Base-by-base conservation (phyloP, 148 eudicot genomes). In the Silene latifolia region DNA sequence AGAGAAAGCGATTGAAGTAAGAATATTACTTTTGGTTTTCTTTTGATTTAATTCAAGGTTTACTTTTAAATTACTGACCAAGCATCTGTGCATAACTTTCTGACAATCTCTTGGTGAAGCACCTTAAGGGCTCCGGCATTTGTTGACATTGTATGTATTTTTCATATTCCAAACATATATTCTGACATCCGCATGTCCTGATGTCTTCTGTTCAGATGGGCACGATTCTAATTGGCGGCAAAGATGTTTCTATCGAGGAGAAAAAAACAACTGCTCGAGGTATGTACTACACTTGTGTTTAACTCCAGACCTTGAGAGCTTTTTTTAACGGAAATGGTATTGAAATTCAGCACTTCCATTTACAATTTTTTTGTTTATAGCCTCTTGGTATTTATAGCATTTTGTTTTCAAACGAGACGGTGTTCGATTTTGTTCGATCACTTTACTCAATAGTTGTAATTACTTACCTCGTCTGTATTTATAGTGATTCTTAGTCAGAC, bases 1-100 rank as follows among this genome's bases (percentile, higher is more conserved):
- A 48, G 81, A 78, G 59, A 84, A 82, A 58, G 98, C 98, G 11
- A 66, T 93, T 7, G 80, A 89, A 78, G 98, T 92, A 83, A 17
- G 72, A 19, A 18, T 65, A 21, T 35, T 17, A 21, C n/a, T 7
- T 54, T 13, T 17, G 12, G 39, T 35, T 13, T 11, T 29, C 0
- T 5, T 35, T 71, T 6, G 5, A 2, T 51, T 63, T 23, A 39
- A 39, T 39, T 39, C 6, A 14, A 12, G 15, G 8, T 11, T 47
- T 48, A 48, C 15, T 48, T 48, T 12, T 48, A 48, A 48, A 27
- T 1, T 27, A 27, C 29, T 27, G 29, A 3, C 29, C 29, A 1
- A 27, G 29, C 29, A 27, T 27, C 3, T 27, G 29, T 27, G 29
- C 29, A 27, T 27, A 27, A 27, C 29, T 27, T 27, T 27, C 29